Evolutionary conservation across 352 stramenopile species (phyloP), one percentile per base, ranked within the genome.

Genomic region (Pythium rishiriense): DNA sequence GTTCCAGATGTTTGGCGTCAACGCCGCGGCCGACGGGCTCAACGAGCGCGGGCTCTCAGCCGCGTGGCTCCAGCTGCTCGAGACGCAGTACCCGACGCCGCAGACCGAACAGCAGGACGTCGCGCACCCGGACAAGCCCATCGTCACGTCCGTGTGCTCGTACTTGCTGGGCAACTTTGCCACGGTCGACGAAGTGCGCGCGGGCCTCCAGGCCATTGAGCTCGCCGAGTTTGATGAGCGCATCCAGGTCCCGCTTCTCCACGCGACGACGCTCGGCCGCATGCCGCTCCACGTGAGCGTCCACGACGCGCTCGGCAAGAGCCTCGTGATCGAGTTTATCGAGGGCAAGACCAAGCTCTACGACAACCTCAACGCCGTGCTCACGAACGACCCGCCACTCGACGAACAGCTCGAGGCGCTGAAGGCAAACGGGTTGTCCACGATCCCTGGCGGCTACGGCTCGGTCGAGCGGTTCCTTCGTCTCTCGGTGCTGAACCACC

Each of bases 91-190:
- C 70, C 80, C 84, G 5, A 65, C 50, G 21, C 70, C 69, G 4
- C 37, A 77, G 49, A 62, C 60, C 14, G 37, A 66, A 7, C 28
- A 33, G 3, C 7, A 4, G 14, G 62, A 63, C n/a, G 31, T 53
- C 19, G 64, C 52, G 14, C 35, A 58, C 8, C 53, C 45, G 7
- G 74, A 72, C 62, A 61, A 47, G 48, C 79, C 80, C 4, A 78
- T 93, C 25, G 66, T 93, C 28, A 81, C 76, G n/a, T 87, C 78
- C 5, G 41, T 89, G 22, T 83, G 78, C 39, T 78, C 84, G 61
- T 93, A 88, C 68, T 74, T 93, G 56, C 66, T 93, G 48, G 81
- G 84, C 35, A 90, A 90, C 60, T 93, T 80, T 55, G 80, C 69
- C 0, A 82, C 69, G 0, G 80, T 91, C 22, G 73, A 80, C 2